A percentile compares a stretch with the other conserved stretches of the same genome.
Evolutionary conservation across 352 stramenopile genomes (phyloP).

Genomic region (Phytophthora niederhauseri): DNA sequence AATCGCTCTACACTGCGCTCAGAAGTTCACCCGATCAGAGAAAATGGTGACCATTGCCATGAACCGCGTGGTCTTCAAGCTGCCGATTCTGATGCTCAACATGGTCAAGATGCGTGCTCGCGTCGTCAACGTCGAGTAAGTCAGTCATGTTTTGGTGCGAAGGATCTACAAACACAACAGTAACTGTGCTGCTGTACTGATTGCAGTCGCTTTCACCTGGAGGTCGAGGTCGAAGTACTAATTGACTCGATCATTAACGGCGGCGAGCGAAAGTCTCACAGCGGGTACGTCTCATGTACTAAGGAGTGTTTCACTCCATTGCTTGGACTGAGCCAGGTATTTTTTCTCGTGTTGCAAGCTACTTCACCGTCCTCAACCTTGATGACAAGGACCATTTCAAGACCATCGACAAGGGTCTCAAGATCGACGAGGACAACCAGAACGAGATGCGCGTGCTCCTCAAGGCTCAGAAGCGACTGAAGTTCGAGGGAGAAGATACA

Average conservation of each 20-base stretch:
- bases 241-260: slow-evolving; percentile 30
- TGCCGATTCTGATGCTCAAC: slow-evolving; percentile 52
- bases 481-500: slow-evolving; percentile 49
- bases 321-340: background rate
- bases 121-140: slow-evolving; percentile 47
- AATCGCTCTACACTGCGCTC: slow-evolving; percentile 60
- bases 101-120: slow-evolving; percentile 61
- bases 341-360: slow-evolving; percentile 16
- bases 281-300: slow-evolving; percentile 23
- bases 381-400: slow-evolving; percentile 37
- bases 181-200: background rate
- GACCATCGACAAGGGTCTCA: slow-evolving; percentile 37
- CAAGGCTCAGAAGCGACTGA: slow-evolving; percentile 51
- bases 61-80: slow-evolving; percentile 69
- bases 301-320: background rate
- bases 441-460: slow-evolving; percentile 41
- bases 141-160: background rate
- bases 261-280: slow-evolving; percentile 45
- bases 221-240: slow-evolving; percentile 61
- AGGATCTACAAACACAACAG: background rate
- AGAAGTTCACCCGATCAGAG: slow-evolving; percentile 64
- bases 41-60: slow-evolving; percentile 73
- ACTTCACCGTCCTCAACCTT: slow-evolving; percentile 55
- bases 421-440: slow-evolving; percentile 37
- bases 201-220: slow-evolving; percentile 41